These are phyloP conservation scores for Jatropha multifida DNA, from an alignment of 441 rosid genomes.

Conservation along the genomic window DNA sequence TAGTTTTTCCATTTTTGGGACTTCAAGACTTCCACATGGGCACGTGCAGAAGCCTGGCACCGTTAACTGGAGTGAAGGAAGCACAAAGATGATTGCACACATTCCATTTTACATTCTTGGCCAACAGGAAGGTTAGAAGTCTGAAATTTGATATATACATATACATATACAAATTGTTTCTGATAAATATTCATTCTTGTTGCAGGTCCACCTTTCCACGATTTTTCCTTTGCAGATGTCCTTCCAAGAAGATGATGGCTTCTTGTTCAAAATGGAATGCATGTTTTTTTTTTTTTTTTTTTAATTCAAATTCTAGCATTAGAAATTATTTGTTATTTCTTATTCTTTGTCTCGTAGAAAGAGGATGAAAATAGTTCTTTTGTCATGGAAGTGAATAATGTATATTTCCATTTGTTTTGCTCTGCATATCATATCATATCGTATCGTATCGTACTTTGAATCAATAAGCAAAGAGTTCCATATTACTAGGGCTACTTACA, in stretches of 20 bases:
- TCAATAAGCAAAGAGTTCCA: too few relatives aligned
- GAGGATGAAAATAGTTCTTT: background rate
- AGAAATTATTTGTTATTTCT: background rate
- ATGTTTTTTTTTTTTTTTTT: background rate
- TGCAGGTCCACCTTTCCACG: conserved; percentile 97
- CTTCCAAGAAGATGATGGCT: conserved; percentile 46
- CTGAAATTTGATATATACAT: background rate
- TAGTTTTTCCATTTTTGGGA: conserved; percentile 73
- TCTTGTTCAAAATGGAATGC: background rate
- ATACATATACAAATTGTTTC: background rate
- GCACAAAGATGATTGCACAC: conserved; percentile 65
- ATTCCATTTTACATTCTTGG: conserved; percentile 87
- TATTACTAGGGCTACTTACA: too few relatives aligned
- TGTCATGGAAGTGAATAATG: background rate
- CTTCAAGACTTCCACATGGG: conserved; percentile 53
- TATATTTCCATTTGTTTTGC: background rate
- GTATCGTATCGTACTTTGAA: too few relatives aligned
- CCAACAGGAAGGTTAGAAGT: conserved; percentile 68
- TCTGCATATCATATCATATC: too few relatives aligned
- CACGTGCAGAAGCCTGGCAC: conserved; percentile 55
- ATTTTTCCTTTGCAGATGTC: conserved; percentile 70
- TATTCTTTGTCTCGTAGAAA: background rate
- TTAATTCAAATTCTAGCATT: background rate
- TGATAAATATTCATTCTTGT: background rate
- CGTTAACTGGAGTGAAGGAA: conserved; percentile 83